Evolutionary conservation across 352 stramenopile species (phyloP), one percentile per base, ranked within the genome.

Genomic region (Globisporangium nunn): DNA sequence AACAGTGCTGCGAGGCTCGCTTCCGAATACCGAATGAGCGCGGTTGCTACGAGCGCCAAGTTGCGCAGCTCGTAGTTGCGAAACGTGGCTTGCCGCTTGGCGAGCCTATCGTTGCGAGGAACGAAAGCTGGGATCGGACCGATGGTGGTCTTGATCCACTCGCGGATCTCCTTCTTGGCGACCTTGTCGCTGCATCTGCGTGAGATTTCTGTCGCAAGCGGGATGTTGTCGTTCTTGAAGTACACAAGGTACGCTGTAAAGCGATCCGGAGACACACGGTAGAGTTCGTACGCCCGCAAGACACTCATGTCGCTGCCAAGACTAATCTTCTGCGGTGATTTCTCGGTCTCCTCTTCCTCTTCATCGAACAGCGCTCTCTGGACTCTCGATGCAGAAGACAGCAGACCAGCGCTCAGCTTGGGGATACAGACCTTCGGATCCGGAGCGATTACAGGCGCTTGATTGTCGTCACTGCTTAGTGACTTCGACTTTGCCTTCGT

Each of bases 201-300:
- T 37, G 54, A n/a, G 37, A 60, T 60, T 10, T 54, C 54, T 0
- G 46, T 60, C 37, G 54, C 54, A 11, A 60, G 49, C 1, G 18
- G 30, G 18, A 39, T 60, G 46, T 18, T 17, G 23, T 60, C 54
- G 46, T 60, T 60, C 29, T 47, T 47, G 18, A 60, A 50, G 54
- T 54, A 54, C 10, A 53, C 28, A 28, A 30, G 37, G 46, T 54
- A 60, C 33, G 54, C 54, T 35, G 15, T n/a, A 28, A 60, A 60
- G 7, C 28, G 33, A 2, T 17, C 14, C 11, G 35, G 46, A 23
- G 23, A 18, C 54, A 33, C 43, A 23, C 52, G 37, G 6, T 6
- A 49, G 37, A 60, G 49, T 28, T 45, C 35, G 54, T 50, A 50
- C 15, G 54, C 54, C 5, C 47, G 54, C 1, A 28, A 2, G 35